Base-by-base conservation (phyloP, 140 eudicot genomes). In the Flaveria floridana region DNA sequence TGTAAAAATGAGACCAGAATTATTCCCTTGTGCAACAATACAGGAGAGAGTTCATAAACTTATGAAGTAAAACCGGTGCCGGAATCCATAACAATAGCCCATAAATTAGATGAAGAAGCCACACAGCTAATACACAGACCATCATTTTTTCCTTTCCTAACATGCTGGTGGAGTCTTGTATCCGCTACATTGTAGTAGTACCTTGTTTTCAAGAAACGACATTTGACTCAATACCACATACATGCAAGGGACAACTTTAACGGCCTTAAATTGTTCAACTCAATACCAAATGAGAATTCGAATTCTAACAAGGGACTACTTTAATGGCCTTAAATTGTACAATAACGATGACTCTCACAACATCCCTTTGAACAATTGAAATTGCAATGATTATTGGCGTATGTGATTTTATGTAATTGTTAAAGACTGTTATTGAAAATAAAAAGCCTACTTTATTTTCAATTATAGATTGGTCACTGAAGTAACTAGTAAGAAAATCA, bases 71-170 rank as follows among this genome's bases (percentile, higher is more conserved):
- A 86, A 37, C 88, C 91, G 0, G 91, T 86, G 56, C 88, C 91
- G 1, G 91, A 88, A 68, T 86, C 91, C 88, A 86, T 86, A 57
- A 86, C 87, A n/a, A 86, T 68, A 2, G 91, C 91, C 91, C 88
- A 86, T 48, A 86, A 64, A 71, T 86, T 84, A 21, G 68, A 56
- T 7, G 86, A 70, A 19, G 91, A 84, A 64, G 88, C 86, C 6
- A 86, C 88, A 37, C 84, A 81, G 37, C 91, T 86, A 72, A 86
- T 79, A 80, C 75, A 71, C 34, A 86, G 21, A 18, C 88, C 91
- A 46, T 86, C 91, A 42, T 77, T 81, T 56, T 78, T 86, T 21
- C 88, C 91, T 70, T 84, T 86, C 58, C 81, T 85, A 56, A 81
- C 82, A 51, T 86, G 91, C 78, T 86, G 91, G 42, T 74, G 73